Base-by-base conservation (phyloP, 305 asterid genomes). In the Rubia balearica region DNA sequence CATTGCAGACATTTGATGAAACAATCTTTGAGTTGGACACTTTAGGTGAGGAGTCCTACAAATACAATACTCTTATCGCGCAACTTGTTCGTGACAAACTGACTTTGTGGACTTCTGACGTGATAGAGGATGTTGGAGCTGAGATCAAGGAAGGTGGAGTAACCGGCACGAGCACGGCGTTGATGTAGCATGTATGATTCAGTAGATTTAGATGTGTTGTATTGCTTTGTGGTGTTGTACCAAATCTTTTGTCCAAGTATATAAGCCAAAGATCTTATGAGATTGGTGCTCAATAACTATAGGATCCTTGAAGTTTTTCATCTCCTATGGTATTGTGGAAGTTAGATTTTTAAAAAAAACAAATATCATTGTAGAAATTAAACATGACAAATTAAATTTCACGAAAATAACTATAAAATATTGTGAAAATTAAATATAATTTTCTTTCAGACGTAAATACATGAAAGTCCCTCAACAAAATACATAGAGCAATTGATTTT, bases 41-140 rank as follows among this genome's bases (percentile, higher is more conserved):
- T n/a, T 49, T 77, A 65, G 81, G 81, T 43, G 81, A 73, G 64
- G 81, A 77, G 65, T 77, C 81, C 17, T 77, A 77, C 69, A 73
- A 77, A 46, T 78, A 77, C 65, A 77, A 78, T 61, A 77, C 81
- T 1, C 78, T 77, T 42, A 77, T 77, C 57, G 73, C 73, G 81
- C 81, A 77, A 69, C 81, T 77, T 65, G 75, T 77, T 30, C 77
- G 81, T 1, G 81, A 77, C 72, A 77, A 77, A 48, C 72, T 77
- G 43, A 77, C 81, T 68, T 38, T 77, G 56, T 77, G 81, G 81
- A 77, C 81, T 56, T 73, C 81, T 19, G 81, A 77, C 36, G 63
- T 53, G 21, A 78, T 65, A 76, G 80, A 76, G 43, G 80, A 76
- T 61, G 70, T 67, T 51, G 74, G 74, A 22, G 73, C 53, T 38